Conservation (phyloP, 2,329 filamentous ascomycete genomes). For the Penicillium verrucosum region DNA sequence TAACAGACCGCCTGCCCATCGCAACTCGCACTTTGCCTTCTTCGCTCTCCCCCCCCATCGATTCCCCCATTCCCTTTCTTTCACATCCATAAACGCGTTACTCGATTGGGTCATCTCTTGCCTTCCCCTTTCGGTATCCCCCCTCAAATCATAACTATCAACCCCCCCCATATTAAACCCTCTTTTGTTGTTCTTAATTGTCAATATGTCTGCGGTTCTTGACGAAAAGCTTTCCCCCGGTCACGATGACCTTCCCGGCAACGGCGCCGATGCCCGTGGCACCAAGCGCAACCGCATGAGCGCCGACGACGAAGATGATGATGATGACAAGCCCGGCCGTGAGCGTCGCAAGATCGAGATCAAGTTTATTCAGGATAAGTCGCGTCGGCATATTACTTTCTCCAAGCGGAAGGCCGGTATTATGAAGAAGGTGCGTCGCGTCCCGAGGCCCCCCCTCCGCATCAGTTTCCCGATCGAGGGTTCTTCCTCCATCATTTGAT, state of each 20-base stretch:
- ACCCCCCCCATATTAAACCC: slow-evolving; percentile 4
- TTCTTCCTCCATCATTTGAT: neutral
- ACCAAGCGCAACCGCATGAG: slow-evolving; percentile 83
- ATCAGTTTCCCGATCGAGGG: neutral
- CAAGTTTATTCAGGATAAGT: slow-evolving; percentile 99
- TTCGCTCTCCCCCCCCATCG: slow-evolving; percentile 33
- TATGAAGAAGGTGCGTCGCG: slow-evolving; percentile 92
- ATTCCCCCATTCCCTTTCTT: slow-evolving; percentile 33
- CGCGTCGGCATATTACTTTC: slow-evolving; percentile 97
- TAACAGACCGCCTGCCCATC: slow-evolving; percentile 25
- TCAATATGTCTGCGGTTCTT: slow-evolving; percentile 76
- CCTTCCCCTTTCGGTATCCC: slow-evolving; percentile 45
- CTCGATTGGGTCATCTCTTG: slow-evolving; percentile 46
- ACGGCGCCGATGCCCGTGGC: slow-evolving; percentile 65
- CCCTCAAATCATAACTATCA: slow-evolving; percentile 10
- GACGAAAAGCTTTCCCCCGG: slow-evolving; percentile 71
- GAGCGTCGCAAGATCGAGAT: slow-evolving; percentile 99
- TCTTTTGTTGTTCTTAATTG: slow-evolving; percentile 52
- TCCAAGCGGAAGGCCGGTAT: slow-evolving; percentile 99
- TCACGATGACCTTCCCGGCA: slow-evolving; percentile 68
- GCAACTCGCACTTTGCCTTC: slow-evolving; percentile 35
- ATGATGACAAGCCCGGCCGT: slow-evolving; percentile 95
- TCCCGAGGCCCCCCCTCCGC: slow-evolving; percentile 4
- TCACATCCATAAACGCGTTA: slow-evolving; percentile 43
- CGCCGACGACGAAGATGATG: slow-evolving; percentile 91